Evolutionary conservation across 2,329 filamentous ascomycete species (phyloP).

Genomic region (Cladosporium halotolerans): DNA sequence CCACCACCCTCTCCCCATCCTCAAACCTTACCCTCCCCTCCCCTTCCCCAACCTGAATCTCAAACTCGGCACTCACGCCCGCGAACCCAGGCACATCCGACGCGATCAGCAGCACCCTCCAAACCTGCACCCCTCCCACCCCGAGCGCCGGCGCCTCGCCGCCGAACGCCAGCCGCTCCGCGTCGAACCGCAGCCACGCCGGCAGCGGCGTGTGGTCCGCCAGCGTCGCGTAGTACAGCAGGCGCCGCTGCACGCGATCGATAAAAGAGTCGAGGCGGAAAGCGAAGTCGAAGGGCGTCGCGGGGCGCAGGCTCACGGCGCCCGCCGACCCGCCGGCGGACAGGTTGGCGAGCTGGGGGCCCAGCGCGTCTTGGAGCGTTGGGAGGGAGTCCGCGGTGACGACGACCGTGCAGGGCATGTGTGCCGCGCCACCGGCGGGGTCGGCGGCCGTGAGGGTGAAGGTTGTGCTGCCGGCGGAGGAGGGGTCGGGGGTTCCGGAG

Average conservation of each 20-base stretch:
- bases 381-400: conserved; percentile 57
- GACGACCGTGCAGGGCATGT: conserved; percentile 63
- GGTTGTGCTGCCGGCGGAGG: conserved; percentile 51
- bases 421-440: conserved; percentile 56
- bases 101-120: conserved; percentile 66
- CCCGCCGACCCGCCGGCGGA: too few relatives aligned
- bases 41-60: conserved; percentile 65
- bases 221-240: conserved; percentile 68
- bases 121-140: conserved; percentile 62
- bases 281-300: conserved; percentile 34
- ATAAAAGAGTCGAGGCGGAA: conserved; percentile 54
- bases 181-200: conserved; percentile 75
- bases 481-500: conserved; percentile 60
- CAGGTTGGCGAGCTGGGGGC: conserved; percentile 47
- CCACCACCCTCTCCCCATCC: conserved; percentile 33
- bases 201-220: conserved; percentile 75
- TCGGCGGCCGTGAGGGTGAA: conserved; percentile 68
- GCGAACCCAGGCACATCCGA: conserved; percentile 76
- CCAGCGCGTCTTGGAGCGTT: conserved; percentile 49
- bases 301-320: too few relatives aligned
- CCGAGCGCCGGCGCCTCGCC: conserved; percentile 67
- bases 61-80: conserved; percentile 59
- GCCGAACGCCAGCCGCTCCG: conserved; percentile 57
- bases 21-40: conserved; percentile 64
- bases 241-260: conserved; percentile 41